Evolutionary conservation across 1,139 yeast genomes (phyloP), one percentile per base, ranked within the genome.

Genomic region (Tardiomyces blankii): DNA sequence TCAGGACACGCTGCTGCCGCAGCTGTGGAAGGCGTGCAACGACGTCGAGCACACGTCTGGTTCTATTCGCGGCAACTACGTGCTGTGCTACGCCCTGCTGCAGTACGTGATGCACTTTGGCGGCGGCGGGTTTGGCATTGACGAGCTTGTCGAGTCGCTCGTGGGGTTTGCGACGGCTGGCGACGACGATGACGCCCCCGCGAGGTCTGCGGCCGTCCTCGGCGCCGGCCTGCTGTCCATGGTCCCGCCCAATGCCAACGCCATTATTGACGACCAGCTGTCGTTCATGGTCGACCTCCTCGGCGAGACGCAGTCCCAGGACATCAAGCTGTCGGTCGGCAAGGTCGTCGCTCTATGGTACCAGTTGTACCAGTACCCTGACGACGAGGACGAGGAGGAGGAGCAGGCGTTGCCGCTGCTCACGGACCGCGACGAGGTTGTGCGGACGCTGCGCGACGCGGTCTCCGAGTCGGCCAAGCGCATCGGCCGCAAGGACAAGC

Each of bases 301-400:
- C 25, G 25, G 25, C 32, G 59, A 54, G 14, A 50, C 49, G 6
- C 32, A 45, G 12, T 33, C 42, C 16, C 44, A 41, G 14, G 59
- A 59, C 11, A 53, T 65, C 8, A 52, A 56, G 35, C 52, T 59
- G n/a, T 77, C 88, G 33, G 74, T 79, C 11, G 81, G 80, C 32
- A 67, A 82, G 59, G 66, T 80, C 5, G 67, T 80, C 50, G 91
- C 82, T 0, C 68, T 82, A 38, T 69, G 74, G 50, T 81, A 77
- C 59, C 88, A 82, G 56, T 57, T 74, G 14, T 80, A 69, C 56
- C 70, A 70, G 39, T 80, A 78, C 54, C 42, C 45, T 5, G 51
- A 45, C 8, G 42, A 41, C 18, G 40, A 45, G 18, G 65, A 50
- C 27, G 25, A 21, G 7, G 25, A 21, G 25, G 25, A 21, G 25